phyloP scores from a whole-genome alignment of 495 filamentous ascomycete genomes.

The Neurospora cerealis region DNA sequence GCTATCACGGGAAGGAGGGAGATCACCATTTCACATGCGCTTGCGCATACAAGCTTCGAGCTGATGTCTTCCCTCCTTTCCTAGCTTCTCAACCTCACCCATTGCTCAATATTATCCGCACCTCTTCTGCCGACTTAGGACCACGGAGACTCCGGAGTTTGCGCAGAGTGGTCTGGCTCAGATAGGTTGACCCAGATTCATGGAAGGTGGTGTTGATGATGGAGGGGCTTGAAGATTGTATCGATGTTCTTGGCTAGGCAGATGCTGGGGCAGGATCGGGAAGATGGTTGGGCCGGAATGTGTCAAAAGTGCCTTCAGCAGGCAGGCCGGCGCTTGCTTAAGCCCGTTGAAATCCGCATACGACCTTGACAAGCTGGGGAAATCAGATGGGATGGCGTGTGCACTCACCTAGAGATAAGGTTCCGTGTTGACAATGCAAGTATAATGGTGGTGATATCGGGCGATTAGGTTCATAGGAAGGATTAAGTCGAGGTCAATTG shows the following conservation, averaged over 20 bases:
- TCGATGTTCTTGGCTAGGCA: background rate
- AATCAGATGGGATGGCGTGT: background rate
- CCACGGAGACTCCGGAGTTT: background rate
- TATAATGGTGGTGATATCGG: background rate
- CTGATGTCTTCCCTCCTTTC: background rate
- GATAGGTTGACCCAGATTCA: background rate
- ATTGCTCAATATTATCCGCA: background rate
- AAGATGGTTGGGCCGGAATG: background rate
- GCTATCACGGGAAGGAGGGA: slow-evolving; percentile 8
- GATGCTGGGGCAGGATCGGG: background rate
- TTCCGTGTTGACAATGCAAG: background rate
- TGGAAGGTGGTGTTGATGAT: background rate
- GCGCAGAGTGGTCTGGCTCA: background rate
- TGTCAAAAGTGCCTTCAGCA: background rate
- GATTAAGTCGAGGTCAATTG: slow-evolving; percentile 4
- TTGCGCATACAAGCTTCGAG: background rate
- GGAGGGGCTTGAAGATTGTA: background rate
- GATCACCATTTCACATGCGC: background rate
- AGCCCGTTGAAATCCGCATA: background rate
- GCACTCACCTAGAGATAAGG: background rate
- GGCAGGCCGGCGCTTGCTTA: background rate
- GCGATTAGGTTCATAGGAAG: background rate
- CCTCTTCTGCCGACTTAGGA: background rate
- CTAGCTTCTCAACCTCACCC: background rate
- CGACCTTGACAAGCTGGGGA: background rate